phyloP scores from a whole-genome alignment of 768 basidiomycete genomes.

The Leccinum aurantiacum region DNA sequence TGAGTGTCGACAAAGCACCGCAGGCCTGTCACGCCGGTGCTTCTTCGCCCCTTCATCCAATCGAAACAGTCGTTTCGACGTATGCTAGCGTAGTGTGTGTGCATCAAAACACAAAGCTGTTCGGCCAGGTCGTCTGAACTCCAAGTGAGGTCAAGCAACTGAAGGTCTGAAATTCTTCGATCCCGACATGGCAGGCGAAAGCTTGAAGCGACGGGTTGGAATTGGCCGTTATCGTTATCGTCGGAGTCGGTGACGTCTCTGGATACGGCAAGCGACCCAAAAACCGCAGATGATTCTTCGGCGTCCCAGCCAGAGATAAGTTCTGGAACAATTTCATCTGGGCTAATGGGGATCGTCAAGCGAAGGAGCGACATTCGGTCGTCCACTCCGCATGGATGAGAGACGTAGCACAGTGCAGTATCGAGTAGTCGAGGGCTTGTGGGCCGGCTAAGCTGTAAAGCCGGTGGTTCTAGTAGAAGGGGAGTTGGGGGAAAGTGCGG shows the following conservation, averaged over 20 bases:
- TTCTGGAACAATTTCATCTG: slow-evolving; percentile 21
- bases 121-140: slow-evolving; percentile 73
- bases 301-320: slow-evolving; percentile 32
- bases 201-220: slow-evolving; percentile 3
- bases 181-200: background rate
- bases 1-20: slow-evolving; percentile 56
- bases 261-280: background rate
- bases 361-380: slow-evolving; percentile 37
- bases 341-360: slow-evolving; percentile 40
- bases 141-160: slow-evolving; percentile 41
- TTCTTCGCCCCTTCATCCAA: slow-evolving; percentile 47
- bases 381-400: slow-evolving; percentile 40
- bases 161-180: background rate
- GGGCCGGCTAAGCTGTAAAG: background rate
- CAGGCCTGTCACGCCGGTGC: slow-evolving; percentile 44
- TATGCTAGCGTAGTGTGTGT: slow-evolving; percentile 65
- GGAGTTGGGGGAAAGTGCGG: background rate
- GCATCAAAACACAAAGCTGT: slow-evolving; percentile 79
- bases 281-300: slow-evolving; percentile 21
- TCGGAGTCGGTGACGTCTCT: slow-evolving; percentile 3
- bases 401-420: slow-evolving; percentile 20
- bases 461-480: background rate
- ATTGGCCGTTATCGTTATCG: slow-evolving; percentile 1
- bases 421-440: background rate
- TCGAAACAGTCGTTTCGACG: slow-evolving; percentile 71